Evolutionary conservation across 208 protist species (phyloP), one percentile per base, ranked within the genome.

Genomic region (Naegleria gruberi): DNA sequence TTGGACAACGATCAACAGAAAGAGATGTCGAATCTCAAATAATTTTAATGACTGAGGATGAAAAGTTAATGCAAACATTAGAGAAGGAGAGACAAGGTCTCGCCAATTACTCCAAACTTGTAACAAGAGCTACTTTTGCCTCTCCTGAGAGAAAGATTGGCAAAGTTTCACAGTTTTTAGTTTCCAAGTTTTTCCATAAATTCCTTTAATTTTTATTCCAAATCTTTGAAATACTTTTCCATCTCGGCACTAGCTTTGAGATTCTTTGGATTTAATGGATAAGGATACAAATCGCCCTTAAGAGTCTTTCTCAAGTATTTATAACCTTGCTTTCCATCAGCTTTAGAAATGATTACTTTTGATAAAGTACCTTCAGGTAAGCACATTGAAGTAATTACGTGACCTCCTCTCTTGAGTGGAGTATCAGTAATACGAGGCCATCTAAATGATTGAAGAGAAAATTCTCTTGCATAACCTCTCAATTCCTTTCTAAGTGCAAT

Each of bases 1-100:
- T 84, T 40, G 88, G 91, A 19, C 45, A 77, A 82, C 55, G 91
- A 55, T 91, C 87, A 42, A 47, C 40, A 1, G 51, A 88, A 37
- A 37, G 73, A 41, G 91, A 93, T 45, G 43, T 92, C 0, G 91
- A 93, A 91, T 0, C 73, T 42, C 40, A 81, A 34, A 85, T 90
- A 17, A 43, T 90, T 40, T 4, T 90, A 42, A 34, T 82, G 12
- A 46, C 88, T 0, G 46, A 85, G 30, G 37, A 90, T 42, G 55
- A 65, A 26, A 40, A 55, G 19, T 42, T 88, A 42, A n/a, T 37
- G 34, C 15, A 51, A 57, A 41, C 17, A 43, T 41, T 88, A 45
- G n/a, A 88, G 65, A 10, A 65, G 23, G 84, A 88, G 7, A 5
- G n/a, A 6, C 7, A 65, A 37, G 43, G 34, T 46, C 40, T 85